Evolutionary conservation across 768 basidiomycete genomes (phyloP), one percentile per base, ranked within the genome.

Genomic region (Steccherinum ochraceum): DNA sequence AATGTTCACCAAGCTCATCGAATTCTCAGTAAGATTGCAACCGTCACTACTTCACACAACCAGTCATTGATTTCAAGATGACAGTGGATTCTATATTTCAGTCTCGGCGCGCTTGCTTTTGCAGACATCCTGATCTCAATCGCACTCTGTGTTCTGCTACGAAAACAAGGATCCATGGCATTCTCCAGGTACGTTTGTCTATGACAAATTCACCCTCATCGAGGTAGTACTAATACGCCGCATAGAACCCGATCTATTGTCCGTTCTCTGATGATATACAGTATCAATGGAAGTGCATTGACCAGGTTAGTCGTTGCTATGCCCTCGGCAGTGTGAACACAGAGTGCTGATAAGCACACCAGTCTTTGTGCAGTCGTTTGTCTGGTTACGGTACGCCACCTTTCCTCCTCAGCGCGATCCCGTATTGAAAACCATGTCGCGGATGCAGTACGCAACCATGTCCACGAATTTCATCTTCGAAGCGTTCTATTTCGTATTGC

Each of bases 271-370:
- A 60, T 61, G 40, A 24, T 61, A 43, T 64, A 64, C 52, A 55
- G 57, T 40, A 49, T 60, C n/a, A 61, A 64, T 39, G 60, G 60
- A 4, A 58, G 61, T 23, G 51, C 56, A 30, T 46, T 64, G 46
- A 64, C 62, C 13, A 58, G 59, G 61, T 58, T 12, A 25, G 58
- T 35, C n/a, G n/a, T n/a, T n/a, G n/a, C n/a, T n/a, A n/a, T n/a
- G n/a, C n/a, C n/a, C n/a, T n/a, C n/a, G n/a, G n/a, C n/a, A n/a
- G n/a, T n/a, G n/a, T n/a, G n/a, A n/a, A n/a, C n/a, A n/a, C n/a
- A n/a, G n/a, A n/a, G n/a, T n/a, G n/a, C n/a, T n/a, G n/a, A n/a
- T n/a, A n/a, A n/a, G 18, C 24, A 40, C 4, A 20, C 13, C 30
- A 64, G 63, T 40, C 35, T 61, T 4, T 62, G 59, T 45, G 56